Percentiles rank a stretch among this genome's conserved stretches.
Conservation (phyloP, 805 yeast species). For the Monosporozyma aerobia region DNA sequence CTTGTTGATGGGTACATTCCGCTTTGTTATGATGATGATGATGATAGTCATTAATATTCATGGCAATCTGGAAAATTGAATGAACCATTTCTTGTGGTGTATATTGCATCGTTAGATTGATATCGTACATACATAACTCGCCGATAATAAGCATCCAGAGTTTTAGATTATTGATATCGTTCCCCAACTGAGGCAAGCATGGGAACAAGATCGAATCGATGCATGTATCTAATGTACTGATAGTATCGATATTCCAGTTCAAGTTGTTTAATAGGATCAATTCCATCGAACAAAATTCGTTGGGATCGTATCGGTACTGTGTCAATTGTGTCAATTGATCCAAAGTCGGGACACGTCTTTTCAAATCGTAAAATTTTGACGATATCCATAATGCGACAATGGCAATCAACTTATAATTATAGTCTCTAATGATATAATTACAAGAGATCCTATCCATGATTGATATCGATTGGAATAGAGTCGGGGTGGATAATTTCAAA, state of each 20-base stretch:
- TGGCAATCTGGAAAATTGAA: slow-evolving; percentile 37
- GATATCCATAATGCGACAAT: slow-evolving; percentile 90
- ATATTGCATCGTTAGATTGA: slow-evolving; percentile 41
- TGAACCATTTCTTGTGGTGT: not conserved
- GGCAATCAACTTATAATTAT: slow-evolving; percentile 78
- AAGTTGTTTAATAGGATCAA: slow-evolving; percentile 52
- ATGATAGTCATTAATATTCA: slow-evolving; percentile 33
- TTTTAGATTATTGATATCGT: slow-evolving; percentile 38
- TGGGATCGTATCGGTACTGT: slow-evolving; percentile 45
- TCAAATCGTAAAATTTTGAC: slow-evolving; percentile 61
- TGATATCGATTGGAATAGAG: slow-evolving; percentile 55
- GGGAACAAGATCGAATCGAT: slow-evolving; percentile 43
- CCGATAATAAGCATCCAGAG: slow-evolving; percentile 52
- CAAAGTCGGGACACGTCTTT: slow-evolving; percentile 53
- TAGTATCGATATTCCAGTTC: slow-evolving; percentile 48
- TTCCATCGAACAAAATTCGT: slow-evolving; percentile 57
- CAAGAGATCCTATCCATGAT: slow-evolving; percentile 83
- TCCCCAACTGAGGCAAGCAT: not conserved
- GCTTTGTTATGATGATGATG: slow-evolving; percentile 7
- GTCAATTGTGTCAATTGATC: slow-evolving; percentile 45
- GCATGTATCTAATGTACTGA: slow-evolving; percentile 47
- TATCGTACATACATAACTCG: slow-evolving; percentile 56
- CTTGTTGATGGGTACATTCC: slow-evolving; percentile 6
- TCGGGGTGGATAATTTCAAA: slow-evolving; percentile 52
- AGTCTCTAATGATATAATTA: slow-evolving; percentile 64